A percentile compares a stretch with the other conserved stretches of the same genome.
Evolutionary conservation across 2,329 filamentous ascomycete species (phyloP).

Genomic region (Talaromyces sp.): DNA sequence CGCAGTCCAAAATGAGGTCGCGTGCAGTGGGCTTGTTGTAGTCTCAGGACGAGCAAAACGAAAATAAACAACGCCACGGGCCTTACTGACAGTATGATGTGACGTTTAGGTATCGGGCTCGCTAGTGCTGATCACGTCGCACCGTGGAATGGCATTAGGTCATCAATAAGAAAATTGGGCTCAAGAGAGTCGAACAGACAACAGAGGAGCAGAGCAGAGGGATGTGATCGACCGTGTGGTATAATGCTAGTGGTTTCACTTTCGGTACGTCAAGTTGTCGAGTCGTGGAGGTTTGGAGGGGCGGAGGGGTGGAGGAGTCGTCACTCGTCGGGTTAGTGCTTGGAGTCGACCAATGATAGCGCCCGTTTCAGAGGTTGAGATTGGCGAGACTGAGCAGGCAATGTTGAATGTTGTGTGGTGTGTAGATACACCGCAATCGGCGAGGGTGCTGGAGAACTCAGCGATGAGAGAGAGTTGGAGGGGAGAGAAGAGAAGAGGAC

Average conservation of each 20-base stretch:
- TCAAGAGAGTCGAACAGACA: constrained; percentile 2
- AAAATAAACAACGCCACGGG: constrained; percentile 12
- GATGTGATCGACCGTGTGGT: constrained; percentile 3
- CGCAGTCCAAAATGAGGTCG: neutral
- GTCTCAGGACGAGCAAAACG: constrained; percentile 9
- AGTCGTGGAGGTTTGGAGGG: constrained; percentile 21
- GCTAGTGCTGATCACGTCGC: constrained; percentile 9
- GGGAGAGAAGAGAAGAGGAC: neutral
- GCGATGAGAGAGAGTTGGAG: neutral
- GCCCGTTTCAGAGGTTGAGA: neutral
- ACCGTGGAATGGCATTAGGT: constrained; percentile 25
- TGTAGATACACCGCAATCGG: neutral
- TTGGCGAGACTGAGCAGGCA: neutral
- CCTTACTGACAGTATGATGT: constrained; percentile 16
- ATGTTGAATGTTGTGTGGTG: neutral
- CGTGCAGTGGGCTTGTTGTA: constrained; percentile 27
- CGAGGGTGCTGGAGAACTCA: neutral
- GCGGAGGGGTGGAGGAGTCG: constrained; percentile 20
- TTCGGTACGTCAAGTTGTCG: neutral
- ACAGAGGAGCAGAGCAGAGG: neutral
- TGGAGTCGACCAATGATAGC: neutral
- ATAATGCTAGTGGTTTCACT: constrained; percentile 6
- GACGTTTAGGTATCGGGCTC: constrained; percentile 15
- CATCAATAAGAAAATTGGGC: constrained; percentile 26
- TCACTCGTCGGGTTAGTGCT: constrained; percentile 10